phyloP scores from a whole-genome alignment of 2,329 filamentous ascomycete genomes.

The Hymenoscyphus fructigenus region DNA sequence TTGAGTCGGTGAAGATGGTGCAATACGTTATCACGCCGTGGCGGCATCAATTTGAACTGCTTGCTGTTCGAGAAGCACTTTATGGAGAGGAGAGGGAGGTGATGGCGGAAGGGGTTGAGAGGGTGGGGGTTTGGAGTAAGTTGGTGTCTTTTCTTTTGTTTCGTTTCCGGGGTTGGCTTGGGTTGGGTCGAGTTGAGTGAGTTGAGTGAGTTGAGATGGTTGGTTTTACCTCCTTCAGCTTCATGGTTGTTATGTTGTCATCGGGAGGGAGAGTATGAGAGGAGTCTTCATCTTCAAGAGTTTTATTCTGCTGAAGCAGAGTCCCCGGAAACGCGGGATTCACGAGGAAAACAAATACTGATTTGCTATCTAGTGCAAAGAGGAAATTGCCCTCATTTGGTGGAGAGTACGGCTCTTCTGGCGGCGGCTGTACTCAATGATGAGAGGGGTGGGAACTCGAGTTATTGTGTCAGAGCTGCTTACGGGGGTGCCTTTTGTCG shows the following conservation, averaged over 20 bases:
- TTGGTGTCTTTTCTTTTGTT: slow-evolving; percentile 2
- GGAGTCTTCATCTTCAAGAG: no score
- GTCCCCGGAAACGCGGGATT: slow-evolving; percentile 15
- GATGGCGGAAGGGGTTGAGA: slow-evolving; percentile 51
- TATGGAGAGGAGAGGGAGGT: slow-evolving; percentile 44
- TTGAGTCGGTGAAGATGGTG: slow-evolving; percentile 49
- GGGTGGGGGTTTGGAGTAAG: slow-evolving; percentile 59
- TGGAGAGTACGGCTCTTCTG: slow-evolving; percentile 75
- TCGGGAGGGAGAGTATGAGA: no score
- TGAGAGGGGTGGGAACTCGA: slow-evolving; percentile 34
- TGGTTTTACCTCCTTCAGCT: background rate
- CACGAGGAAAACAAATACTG: slow-evolving; percentile 50
- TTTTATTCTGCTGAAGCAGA: no score
- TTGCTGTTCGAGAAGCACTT: slow-evolving; percentile 63
- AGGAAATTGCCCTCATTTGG: slow-evolving; percentile 72
- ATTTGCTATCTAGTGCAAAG: slow-evolving; percentile 65
- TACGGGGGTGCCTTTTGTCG: slow-evolving; percentile 75
- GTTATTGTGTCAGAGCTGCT: slow-evolving; percentile 63
- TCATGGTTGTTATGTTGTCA: background rate
- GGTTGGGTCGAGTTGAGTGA: background rate
- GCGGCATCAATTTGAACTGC: slow-evolving; percentile 65
- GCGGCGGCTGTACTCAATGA: slow-evolving; percentile 69
- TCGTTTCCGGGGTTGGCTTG: background rate
- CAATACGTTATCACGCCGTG: slow-evolving; percentile 74
- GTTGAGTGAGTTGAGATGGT: background rate